These are phyloP conservation scores for Backusella tuberculispora DNA, from an alignment of 192 early-diverging fungal species.

Conservation along the genomic window DNA sequence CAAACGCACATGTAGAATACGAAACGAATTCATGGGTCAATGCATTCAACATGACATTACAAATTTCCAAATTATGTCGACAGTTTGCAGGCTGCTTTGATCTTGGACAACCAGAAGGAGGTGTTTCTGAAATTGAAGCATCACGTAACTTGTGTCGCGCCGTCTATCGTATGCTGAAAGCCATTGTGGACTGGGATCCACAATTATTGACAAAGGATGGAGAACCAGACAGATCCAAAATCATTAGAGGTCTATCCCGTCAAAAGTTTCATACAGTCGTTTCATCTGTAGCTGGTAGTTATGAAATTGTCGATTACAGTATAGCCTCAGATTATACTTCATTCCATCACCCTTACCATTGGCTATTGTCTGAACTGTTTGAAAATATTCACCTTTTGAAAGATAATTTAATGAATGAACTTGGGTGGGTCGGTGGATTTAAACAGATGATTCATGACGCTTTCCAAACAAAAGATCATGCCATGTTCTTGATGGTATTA, in stretches of 20 bases:
- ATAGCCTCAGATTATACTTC: constrained; percentile 67
- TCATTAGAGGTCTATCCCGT: constrained; percentile 24
- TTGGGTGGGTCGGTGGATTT: constrained; percentile 64
- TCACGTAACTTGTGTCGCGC: constrained; percentile 28
- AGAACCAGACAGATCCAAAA: background rate
- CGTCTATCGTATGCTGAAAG: constrained; percentile 30
- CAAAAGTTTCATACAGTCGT: constrained; percentile 47
- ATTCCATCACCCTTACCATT: constrained; percentile 91
- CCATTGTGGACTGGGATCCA: constrained; percentile 23
- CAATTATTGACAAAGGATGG: background rate
- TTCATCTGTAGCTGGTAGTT: constrained; percentile 43
- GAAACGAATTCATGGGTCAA: constrained; percentile 91
- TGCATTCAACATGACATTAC: constrained; percentile 85
- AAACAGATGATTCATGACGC: constrained; percentile 58
- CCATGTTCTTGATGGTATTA: constrained; percentile 61
- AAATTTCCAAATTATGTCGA: constrained; percentile 77
- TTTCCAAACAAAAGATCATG: constrained; percentile 40
- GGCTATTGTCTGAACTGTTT: constrained; percentile 84
- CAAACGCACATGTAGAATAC: constrained; percentile 86
- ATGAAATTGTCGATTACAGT: constrained; percentile 60
- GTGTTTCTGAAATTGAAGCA: background rate
- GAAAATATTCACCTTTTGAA: constrained; percentile 67
- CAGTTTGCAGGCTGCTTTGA: constrained; percentile 71
- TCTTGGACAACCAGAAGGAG: background rate
- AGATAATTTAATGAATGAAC: constrained; percentile 53